These are phyloP conservation scores for Pythium angustatum DNA, from an alignment of 352 stramenopile species.

Conservation along the genomic window DNA sequence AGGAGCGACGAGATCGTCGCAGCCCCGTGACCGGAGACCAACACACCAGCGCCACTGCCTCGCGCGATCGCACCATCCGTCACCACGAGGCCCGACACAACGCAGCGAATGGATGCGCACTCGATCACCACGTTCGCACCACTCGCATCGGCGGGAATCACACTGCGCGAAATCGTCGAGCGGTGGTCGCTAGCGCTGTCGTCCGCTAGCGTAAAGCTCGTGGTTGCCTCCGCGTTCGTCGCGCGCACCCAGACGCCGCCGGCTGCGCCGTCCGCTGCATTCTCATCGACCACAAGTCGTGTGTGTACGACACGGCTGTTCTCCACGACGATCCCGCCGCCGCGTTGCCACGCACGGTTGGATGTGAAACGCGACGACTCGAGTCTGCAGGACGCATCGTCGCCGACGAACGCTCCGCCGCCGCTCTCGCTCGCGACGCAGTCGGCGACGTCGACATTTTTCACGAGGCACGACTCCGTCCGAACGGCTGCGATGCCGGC, in stretches of 20 bases:
- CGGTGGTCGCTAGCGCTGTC: neutral
- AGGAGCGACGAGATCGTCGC: conserved; percentile 3
- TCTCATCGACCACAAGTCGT: conserved; percentile 15
- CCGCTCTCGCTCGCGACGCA: conserved; percentile 9
- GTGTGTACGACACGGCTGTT: conserved; percentile 16
- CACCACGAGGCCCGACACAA: conserved; percentile 17
- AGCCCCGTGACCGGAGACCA: conserved; percentile 14
- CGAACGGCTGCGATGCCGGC: conserved; percentile 7
- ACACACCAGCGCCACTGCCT: conserved; percentile 22
- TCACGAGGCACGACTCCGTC: conserved; percentile 2
- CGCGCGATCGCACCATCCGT: neutral
- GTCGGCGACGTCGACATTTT: conserved; percentile 2
- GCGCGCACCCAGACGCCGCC: conserved; percentile 16
- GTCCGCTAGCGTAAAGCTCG: neutral
- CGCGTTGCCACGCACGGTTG: conserved; percentile 3
- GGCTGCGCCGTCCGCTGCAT: conserved; percentile 4
- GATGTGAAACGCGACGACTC: neutral
- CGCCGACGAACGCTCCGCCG: conserved; percentile 18
- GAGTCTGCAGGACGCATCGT: conserved; percentile 1
- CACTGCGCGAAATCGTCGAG: conserved; percentile 15
- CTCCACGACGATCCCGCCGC: conserved; percentile 21
- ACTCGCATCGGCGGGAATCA: neutral
- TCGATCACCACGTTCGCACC: conserved; percentile 25
- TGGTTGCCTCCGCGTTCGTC: neutral
- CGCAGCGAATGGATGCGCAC: conserved; percentile 5